A percentile compares a stretch with the other conserved stretches of the same genome.
Evolutionary conservation across 2,329 filamentous ascomycete species (phyloP).

Genomic region (Alternaria metachromatica): DNA sequence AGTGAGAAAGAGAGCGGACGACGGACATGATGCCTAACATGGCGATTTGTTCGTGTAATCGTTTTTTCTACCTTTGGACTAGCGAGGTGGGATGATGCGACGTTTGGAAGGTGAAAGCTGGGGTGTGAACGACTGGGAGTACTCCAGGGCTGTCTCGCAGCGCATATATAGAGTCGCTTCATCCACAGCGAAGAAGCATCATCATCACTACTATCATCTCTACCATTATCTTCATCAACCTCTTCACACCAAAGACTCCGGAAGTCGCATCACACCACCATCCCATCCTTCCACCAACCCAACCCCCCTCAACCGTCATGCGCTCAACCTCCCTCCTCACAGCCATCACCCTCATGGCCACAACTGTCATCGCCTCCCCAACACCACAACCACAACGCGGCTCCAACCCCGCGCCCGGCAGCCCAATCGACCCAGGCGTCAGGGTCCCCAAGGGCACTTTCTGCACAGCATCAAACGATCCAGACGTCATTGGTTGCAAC

Average conservation of each 20-base stretch:
- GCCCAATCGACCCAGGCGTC: neutral
- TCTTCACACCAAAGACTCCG: neutral
- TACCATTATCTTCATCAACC: no score
- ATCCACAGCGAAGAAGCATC: neutral
- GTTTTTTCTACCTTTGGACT: neutral
- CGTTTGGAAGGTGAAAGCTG: neutral
- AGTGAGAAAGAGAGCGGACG: neutral
- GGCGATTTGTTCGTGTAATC: neutral
- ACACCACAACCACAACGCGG: neutral
- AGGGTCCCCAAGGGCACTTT: neutral
- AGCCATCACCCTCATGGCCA: neutral
- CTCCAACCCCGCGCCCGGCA: neutral
- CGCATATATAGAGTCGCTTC: neutral
- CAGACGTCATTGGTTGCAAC: neutral
- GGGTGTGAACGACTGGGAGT: neutral
- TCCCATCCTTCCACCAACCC: neutral
- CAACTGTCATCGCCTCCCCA: neutral
- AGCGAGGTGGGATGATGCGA: neutral
- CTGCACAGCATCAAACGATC: neutral
- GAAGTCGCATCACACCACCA: neutral
- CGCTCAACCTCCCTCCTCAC: neutral
- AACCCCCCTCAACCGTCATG: neutral
- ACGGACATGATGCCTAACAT: neutral
- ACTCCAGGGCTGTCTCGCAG: neutral
- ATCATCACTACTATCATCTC: neutral